Evolutionary conservation across 345 rosid species (phyloP).

Genomic region (Gossypium longicalyx): DNA sequence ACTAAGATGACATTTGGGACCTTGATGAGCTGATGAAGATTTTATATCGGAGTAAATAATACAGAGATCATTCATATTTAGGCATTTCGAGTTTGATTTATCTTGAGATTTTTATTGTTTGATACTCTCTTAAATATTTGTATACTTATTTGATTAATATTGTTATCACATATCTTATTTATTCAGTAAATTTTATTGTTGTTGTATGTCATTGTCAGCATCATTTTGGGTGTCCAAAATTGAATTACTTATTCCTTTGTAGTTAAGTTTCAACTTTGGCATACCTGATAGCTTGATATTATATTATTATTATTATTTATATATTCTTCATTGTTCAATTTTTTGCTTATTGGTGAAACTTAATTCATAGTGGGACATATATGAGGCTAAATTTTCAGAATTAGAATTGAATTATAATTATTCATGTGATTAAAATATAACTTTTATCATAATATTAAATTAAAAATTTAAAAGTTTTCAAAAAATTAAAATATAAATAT

Average conservation of each 20-base stretch:
- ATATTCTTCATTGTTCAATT: neutral
- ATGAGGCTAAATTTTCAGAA: too few relatives aligned
- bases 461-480: too few relatives aligned
- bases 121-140: neutral
- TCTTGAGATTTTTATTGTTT: neutral
- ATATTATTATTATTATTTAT: neutral
- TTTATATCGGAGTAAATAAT: neutral
- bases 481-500: too few relatives aligned
- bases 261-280: neutral
- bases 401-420: too few relatives aligned
- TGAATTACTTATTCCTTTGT: neutral
- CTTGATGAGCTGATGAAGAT: neutral
- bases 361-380: too few relatives aligned
- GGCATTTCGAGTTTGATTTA: neutral
- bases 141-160: neutral
- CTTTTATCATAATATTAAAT: too few relatives aligned
- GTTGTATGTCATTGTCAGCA: neutral
- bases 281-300: neutral
- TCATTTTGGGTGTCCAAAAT: neutral
- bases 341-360: neutral
- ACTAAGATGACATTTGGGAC: conserved; percentile 7
- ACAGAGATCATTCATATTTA: conserved; percentile 5
- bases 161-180: neutral
- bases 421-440: too few relatives aligned
- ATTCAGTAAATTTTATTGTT: neutral